phyloP scores from a whole-genome alignment of 83 land plant genomes.

The Thuja plicata region DNA sequence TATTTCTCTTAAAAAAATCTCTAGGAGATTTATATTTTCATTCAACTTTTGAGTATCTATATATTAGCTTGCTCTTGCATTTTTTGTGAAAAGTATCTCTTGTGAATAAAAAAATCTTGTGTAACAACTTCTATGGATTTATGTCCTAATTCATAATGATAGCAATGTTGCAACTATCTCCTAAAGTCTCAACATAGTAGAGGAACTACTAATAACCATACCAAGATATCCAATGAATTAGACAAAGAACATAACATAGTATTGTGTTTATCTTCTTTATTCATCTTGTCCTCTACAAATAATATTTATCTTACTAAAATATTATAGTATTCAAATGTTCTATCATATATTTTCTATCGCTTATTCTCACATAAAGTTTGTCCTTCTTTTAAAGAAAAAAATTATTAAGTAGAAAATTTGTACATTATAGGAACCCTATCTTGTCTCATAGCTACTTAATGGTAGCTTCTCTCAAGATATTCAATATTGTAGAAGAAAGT shows the following conservation, averaged over 20 bases:
- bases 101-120: too few species aligned
- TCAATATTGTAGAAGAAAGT: neutral
- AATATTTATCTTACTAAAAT: neutral
- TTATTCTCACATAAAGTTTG: neutral
- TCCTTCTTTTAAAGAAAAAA: neutral
- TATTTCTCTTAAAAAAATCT: too few species aligned
- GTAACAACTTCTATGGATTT: neutral
- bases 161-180: neutral
- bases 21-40: too few species aligned
- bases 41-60: too few species aligned
- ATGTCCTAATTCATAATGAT: neutral
- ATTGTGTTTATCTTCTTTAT: neutral
- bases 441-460: neutral
- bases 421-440: neutral
- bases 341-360: neutral
- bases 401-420: neutral
- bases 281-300: neutral
- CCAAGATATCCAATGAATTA: neutral
- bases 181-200: neutral
- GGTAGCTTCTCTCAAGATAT: neutral
- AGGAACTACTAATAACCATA: neutral
- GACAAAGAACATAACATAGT: neutral
- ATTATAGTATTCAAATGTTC: neutral
- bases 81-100: too few species aligned
- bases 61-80: too few species aligned